phyloP scores from a whole-genome alignment of 345 rosid species.

The Trapa incisa region DNA sequence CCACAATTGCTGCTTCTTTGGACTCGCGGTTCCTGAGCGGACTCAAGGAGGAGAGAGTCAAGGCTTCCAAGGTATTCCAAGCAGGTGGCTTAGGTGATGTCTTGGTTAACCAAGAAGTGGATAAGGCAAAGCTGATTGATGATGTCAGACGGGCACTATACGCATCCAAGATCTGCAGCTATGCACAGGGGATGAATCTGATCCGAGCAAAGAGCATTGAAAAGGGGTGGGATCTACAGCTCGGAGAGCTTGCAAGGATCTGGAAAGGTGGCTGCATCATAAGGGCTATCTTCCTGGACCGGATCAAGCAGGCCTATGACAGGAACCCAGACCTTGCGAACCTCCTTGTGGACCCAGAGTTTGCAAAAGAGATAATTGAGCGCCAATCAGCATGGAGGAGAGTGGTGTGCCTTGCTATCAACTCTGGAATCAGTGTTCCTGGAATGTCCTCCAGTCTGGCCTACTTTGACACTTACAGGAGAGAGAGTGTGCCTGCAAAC shows the following conservation, averaged over 20 bases:
- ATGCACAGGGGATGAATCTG: constrained; percentile 96
- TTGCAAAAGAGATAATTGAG: constrained; percentile 83
- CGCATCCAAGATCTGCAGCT: constrained; percentile 90
- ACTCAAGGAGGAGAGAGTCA: constrained; percentile 76
- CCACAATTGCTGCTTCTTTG: constrained; percentile 81
- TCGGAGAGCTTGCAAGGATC: constrained; percentile 92
- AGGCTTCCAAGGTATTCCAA: constrained; percentile 78
- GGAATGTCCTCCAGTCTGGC: constrained; percentile 97
- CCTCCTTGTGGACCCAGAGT: constrained; percentile 92
- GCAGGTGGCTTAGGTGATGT: constrained; percentile 63
- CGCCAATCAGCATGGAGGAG: constrained; percentile 93
- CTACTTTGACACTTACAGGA: constrained; percentile 76
- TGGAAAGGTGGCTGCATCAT: constrained; percentile 99
- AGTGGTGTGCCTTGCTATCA: constrained; percentile 75
- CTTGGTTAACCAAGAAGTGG: constrained; percentile 44
- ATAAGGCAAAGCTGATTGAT: constrained; percentile 66
- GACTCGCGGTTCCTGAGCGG: constrained; percentile 94
- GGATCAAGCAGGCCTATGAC: constrained; percentile 95
- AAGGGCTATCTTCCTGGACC: constrained; percentile 77
- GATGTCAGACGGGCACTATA: constrained; percentile 90
- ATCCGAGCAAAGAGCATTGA: constrained; percentile 83
- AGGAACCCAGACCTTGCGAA: constrained; percentile 74
- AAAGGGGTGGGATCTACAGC: constrained; percentile 71
- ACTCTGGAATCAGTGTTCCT: constrained; percentile 81
- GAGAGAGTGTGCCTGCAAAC: constrained; percentile 80